These are phyloP conservation scores for Panaeolus papilionaceus DNA, from an alignment of 768 basidiomycete genomes.

Conservation along the genomic window DNA sequence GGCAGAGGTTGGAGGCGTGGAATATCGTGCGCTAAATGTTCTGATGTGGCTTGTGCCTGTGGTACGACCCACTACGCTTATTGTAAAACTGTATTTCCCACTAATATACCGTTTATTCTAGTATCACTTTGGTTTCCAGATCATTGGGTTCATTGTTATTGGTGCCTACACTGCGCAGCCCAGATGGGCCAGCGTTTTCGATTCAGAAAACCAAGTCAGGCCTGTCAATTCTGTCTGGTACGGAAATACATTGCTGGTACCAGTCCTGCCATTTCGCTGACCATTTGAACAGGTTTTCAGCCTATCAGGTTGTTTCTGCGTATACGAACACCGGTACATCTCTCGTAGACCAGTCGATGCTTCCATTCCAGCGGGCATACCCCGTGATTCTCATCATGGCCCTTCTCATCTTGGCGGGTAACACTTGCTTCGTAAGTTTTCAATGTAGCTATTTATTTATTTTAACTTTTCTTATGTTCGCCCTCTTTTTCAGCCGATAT, in stretches of 20 bases:
- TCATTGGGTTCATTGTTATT: constrained; percentile 74
- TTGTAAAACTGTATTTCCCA: constrained; percentile 14
- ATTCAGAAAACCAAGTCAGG: constrained; percentile 49
- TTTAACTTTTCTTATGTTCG: neutral
- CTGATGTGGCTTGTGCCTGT: constrained; percentile 80
- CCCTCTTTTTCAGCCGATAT: constrained; percentile 64
- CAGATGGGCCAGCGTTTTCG: constrained; percentile 66
- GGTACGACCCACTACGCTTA: constrained; percentile 51
- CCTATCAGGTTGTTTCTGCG: constrained; percentile 85
- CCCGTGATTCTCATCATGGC: constrained; percentile 77
- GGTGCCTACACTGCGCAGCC: constrained; percentile 77
- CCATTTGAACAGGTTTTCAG: constrained; percentile 66
- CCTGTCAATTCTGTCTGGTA: constrained; percentile 72
- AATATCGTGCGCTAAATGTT: constrained; percentile 84
- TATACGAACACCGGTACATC: constrained; percentile 92
- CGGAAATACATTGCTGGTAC: constrained; percentile 17
- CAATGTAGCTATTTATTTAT: constrained; percentile 1
- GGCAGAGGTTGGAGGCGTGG: constrained; percentile 93
- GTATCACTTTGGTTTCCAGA: constrained; percentile 82
- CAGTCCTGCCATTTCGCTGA: neutral
- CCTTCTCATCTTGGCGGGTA: constrained; percentile 86
- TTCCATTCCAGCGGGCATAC: constrained; percentile 89
- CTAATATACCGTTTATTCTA: constrained; percentile 34
- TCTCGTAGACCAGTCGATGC: constrained; percentile 87
- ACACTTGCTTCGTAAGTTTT: constrained; percentile 87